These are phyloP conservation scores for Mycena rosella DNA, from an alignment of 768 basidiomycete species.

Conservation along the genomic window DNA sequence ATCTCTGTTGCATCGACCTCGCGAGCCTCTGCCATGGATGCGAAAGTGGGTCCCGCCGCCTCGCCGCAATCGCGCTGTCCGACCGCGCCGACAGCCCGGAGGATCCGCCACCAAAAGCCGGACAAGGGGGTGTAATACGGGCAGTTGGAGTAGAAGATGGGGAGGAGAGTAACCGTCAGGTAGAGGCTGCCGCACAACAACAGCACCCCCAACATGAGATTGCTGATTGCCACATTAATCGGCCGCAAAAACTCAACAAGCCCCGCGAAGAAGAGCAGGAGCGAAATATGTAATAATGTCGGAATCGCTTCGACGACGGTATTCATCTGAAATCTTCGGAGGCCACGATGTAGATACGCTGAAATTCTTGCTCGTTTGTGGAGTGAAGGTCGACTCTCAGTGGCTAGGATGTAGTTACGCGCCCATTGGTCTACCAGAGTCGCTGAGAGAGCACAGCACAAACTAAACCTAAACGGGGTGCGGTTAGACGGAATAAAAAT, in stretches of 20 bases:
- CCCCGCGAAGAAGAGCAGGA: slow-evolving; percentile 65
- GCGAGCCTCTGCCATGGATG: slow-evolving; percentile 46
- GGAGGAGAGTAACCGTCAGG: slow-evolving; percentile 47
- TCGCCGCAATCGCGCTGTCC: slow-evolving; percentile 42
- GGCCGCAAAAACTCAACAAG: slow-evolving; percentile 59
- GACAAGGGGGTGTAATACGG: slow-evolving; percentile 56
- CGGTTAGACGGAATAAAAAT: background rate
- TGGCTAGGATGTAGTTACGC: slow-evolving; percentile 53
- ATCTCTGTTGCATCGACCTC: slow-evolving; percentile 52
- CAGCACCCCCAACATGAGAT: slow-evolving; percentile 48
- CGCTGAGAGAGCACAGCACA: slow-evolving; percentile 56
- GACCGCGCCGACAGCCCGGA: slow-evolving; percentile 43
- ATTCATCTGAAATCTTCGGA: slow-evolving; percentile 54
- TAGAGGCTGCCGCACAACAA: slow-evolving; percentile 48
- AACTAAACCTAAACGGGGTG: slow-evolving; percentile 49
- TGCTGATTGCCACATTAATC: slow-evolving; percentile 49
- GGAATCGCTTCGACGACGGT: slow-evolving; percentile 57
- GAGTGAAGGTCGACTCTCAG: slow-evolving; percentile 47
- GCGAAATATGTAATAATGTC: slow-evolving; percentile 60
- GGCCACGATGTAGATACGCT: slow-evolving; percentile 54
- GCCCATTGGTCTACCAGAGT: slow-evolving; percentile 66
- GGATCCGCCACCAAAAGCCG: slow-evolving; percentile 44
- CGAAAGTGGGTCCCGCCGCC: slow-evolving; percentile 25
- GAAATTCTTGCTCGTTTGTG: slow-evolving; percentile 57
- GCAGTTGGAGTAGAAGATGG: slow-evolving; percentile 48